phyloP scores from a whole-genome alignment of 331 rosid species.

The Saraca asoca region DNA sequence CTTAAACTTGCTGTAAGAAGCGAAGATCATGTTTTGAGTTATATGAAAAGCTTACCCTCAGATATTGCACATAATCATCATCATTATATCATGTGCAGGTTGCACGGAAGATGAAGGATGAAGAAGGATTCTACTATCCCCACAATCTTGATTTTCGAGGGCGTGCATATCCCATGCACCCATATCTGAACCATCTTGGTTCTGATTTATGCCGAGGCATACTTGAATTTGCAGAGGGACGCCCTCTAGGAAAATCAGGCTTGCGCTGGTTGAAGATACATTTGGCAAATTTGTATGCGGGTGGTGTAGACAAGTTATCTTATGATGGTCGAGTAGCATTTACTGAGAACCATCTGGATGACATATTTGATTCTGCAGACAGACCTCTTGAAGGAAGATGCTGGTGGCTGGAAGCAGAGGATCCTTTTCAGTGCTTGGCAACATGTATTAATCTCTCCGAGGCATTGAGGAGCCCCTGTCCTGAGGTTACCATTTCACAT shows the following conservation, averaged over 20 bases:
- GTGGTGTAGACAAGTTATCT: conserved; percentile 81
- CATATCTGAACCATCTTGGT: conserved; percentile 91
- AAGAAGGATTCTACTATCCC: conserved; percentile 92
- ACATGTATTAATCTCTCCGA: conserved; percentile 75
- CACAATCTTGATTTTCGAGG: conserved; percentile 96
- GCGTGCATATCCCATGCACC: conserved; percentile 96
- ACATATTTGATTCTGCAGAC: conserved; percentile 78
- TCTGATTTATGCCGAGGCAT: conserved; percentile 92
- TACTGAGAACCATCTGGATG: conserved; percentile 67
- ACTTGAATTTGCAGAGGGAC: conserved; percentile 88
- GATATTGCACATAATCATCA: conserved; percentile 23
- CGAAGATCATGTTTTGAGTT: conserved; percentile 21
- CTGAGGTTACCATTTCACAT: conserved; percentile 71
- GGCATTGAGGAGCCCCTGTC: conserved; percentile 82
- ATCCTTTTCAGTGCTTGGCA: conserved; percentile 91
- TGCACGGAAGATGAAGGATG: conserved; percentile 91
- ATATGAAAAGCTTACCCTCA: conserved; percentile 18
- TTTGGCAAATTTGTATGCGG: conserved; percentile 85
- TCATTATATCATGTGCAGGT: conserved; percentile 52
- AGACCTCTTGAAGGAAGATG: conserved; percentile 81
- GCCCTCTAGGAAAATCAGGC: conserved; percentile 76
- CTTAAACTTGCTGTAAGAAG: conserved; percentile 88
- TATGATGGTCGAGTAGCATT: conserved; percentile 68
- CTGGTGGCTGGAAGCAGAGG: conserved; percentile 96
- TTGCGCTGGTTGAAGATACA: conserved; percentile 89